Base-by-base conservation (phyloP, 371 early-diverging fungal species). In the Circinella umbellata region DNA sequence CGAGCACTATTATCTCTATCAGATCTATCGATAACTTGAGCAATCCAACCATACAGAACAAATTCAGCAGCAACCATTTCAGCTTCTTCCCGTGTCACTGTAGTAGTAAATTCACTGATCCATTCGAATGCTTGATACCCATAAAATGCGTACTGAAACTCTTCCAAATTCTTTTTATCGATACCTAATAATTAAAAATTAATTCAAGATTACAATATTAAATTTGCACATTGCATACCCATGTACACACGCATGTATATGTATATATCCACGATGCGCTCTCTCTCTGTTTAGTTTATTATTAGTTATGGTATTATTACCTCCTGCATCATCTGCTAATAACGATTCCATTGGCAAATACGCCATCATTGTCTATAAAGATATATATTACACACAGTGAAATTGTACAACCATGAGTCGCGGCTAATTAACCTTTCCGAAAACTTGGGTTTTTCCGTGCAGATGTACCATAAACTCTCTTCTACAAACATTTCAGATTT, bases 61-160 rank as follows among this genome's bases (percentile, higher is more conserved):
- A 90, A 87, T 66, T 85, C 82, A n/a, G 80, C 73, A 4, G 86
- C 88, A 36, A 91, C 76, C 15, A 75, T 64, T 27, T 84, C 73
- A 0, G 89, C 88, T 69, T 92, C 92, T 65, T 87, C 84, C 17
- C 76, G 77, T 47, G 86, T 81, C 18, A 90, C 82, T 14, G 85
- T 86, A 0, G 88, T 83, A 0, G 90, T 86, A 64, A 87, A 82
- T 55, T 86, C 87, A 62, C 85, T 74, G 39, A 92, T 80, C 90
- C 91, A 91, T 51, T 88, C 90, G 69, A 76, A 77, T 48, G 79
- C 77, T 20, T 81, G 82, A 39, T 76, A 73, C 0, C 82, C 82
- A 38, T 63, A 81, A 66, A 81, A 81, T 0, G 78, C 69, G 47
- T 81, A 64, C 55, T 63, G 64, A 35, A 73, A 79, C 36, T 75